phyloP scores from a whole-genome alignment of 2,329 filamentous ascomycete species.

The Paecilomyces variotii region DNA sequence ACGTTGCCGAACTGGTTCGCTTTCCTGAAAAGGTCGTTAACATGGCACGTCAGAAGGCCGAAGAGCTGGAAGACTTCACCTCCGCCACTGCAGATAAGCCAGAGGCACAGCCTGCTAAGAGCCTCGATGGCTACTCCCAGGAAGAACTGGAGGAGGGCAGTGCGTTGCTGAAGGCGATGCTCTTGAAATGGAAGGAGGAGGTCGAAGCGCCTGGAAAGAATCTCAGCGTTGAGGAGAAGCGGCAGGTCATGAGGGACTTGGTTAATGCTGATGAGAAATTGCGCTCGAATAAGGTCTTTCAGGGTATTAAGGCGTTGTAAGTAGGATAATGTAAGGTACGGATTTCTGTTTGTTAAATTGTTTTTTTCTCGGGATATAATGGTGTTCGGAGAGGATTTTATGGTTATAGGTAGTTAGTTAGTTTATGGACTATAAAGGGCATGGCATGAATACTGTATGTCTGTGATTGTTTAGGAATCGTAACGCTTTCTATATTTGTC shows the following conservation, averaged over 20 bases:
- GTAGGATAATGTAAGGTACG: neutral
- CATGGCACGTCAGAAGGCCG: slow-evolving; percentile 98
- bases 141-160: slow-evolving; percentile 87
- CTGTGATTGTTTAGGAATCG: neutral
- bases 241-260: slow-evolving; percentile 68
- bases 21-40: slow-evolving; percentile 96
- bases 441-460: neutral
- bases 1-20: slow-evolving; percentile 91
- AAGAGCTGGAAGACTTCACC: slow-evolving; percentile 89
- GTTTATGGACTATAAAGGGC: neutral
- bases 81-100: slow-evolving; percentile 31
- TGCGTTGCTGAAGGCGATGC: slow-evolving; percentile 70
- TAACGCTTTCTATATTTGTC: too few relatives aligned
- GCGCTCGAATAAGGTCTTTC: slow-evolving; percentile 47
- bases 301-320: slow-evolving; percentile 40
- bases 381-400: neutral
- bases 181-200: slow-evolving; percentile 75
- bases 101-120: slow-evolving; percentile 31
- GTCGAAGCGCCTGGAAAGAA: slow-evolving; percentile 53
- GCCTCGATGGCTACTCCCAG: slow-evolving; percentile 54
- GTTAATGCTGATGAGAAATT: slow-evolving; percentile 64
- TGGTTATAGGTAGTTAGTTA: neutral
- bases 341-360: neutral
- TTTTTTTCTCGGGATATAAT: neutral
- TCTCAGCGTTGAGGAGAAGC: slow-evolving; percentile 66